Conservation (phyloP, 139 green algal species). For the Edaphochlamys debaryana region DNA sequence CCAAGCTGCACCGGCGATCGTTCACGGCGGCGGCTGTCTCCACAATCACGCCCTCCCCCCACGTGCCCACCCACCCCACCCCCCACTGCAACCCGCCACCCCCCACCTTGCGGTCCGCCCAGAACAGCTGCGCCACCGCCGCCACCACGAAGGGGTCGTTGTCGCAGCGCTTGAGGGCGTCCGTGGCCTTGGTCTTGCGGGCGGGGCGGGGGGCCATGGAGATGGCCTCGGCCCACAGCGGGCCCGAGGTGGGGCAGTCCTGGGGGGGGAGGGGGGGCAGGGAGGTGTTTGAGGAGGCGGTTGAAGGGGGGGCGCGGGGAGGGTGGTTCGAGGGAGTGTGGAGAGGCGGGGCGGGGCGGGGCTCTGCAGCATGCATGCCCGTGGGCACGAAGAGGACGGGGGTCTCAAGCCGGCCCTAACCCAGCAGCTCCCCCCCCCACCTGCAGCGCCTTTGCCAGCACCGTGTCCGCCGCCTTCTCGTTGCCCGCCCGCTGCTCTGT, state of each 20-base stretch:
- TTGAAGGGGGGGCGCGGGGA: background rate
- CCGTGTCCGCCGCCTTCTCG: conserved; percentile 82
- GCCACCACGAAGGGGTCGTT: conserved; percentile 88
- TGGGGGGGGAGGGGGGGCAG: conserved; percentile 46
- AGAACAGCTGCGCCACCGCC: conserved; percentile 89
- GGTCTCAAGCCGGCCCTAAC: too few relatives aligned
- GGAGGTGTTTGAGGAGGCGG: background rate
- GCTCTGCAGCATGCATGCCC: background rate
- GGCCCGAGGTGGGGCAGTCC: conserved; percentile 89
- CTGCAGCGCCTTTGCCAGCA: conserved; percentile 93
- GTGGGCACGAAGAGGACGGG: too few relatives aligned
- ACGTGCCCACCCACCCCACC: too few relatives aligned
- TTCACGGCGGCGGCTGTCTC: too few relatives aligned
- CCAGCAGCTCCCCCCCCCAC: too few relatives aligned
- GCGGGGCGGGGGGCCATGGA: conserved; percentile 86
- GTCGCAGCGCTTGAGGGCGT: conserved; percentile 94
- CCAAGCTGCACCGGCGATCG: too few relatives aligned
- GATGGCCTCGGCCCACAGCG: conserved; percentile 91
- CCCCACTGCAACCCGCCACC: background rate
- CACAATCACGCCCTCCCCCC: too few relatives aligned
- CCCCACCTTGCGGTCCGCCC: conserved; percentile 86
- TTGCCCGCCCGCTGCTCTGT: conserved; percentile 84
- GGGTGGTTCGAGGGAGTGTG: background rate
- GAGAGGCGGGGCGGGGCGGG: background rate
- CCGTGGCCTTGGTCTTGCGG: conserved; percentile 82